A percentile compares a stretch with the other conserved stretches of the same genome.
phyloP scores from a whole-genome alignment of 441 rosid species.

The Hypseocharis bilobata region DNA sequence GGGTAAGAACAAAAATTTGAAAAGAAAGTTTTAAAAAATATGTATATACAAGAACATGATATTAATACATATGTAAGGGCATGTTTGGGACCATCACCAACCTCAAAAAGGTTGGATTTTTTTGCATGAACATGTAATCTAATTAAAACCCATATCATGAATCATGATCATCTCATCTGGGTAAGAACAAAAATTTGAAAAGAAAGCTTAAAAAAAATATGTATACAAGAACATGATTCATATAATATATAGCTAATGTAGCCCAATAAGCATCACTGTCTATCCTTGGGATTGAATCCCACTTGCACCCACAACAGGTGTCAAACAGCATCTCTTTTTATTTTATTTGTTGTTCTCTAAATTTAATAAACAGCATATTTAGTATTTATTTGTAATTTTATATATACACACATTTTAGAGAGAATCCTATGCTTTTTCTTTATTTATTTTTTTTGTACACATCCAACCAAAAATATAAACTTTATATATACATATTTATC shows the following conservation, averaged over 20 bases:
- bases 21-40: background rate
- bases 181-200: background rate
- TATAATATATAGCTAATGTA: background rate
- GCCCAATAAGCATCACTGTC: slow-evolving; percentile 3
- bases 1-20: background rate
- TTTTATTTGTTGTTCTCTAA: background rate
- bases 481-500: background rate
- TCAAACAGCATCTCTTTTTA: slow-evolving; percentile 23
- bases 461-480: too few relatives aligned
- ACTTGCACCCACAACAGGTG: slow-evolving; percentile 26
- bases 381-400: slow-evolving; percentile 12
- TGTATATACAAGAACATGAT: background rate
- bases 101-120: background rate
- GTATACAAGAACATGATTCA: background rate
- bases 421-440: slow-evolving; percentile 38
- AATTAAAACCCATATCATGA: background rate
- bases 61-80: background rate
- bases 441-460: slow-evolving; percentile 10
- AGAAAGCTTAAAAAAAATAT: background rate
- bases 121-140: background rate
- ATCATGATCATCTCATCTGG: background rate
- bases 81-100: background rate
- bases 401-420: slow-evolving; percentile 5
- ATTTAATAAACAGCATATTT: background rate
- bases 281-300: slow-evolving; percentile 38